These are phyloP conservation scores for Salix arbutifolia DNA, from an alignment of 345 rosid species.

Conservation along the genomic window DNA sequence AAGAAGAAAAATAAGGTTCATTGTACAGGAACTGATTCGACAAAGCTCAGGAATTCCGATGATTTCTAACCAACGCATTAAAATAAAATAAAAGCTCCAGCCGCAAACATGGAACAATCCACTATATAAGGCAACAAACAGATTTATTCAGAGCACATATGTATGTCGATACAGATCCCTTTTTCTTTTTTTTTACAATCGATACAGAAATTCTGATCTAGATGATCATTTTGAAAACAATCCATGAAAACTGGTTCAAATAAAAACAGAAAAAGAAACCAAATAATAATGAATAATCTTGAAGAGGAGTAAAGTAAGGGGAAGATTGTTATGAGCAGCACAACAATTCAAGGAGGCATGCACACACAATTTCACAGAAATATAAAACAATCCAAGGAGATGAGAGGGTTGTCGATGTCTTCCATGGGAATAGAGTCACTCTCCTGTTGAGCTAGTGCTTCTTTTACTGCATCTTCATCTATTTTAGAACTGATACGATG, in stretches of 20 bases:
- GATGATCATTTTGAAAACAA: not conserved
- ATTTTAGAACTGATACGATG: slow-evolving; percentile 55
- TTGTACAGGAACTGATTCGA: too few species aligned
- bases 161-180: not conserved
- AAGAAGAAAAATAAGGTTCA: too few species aligned
- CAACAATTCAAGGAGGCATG: not conserved
- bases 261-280: not conserved
- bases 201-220: not conserved
- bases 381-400: slow-evolving; percentile 89
- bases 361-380: slow-evolving; percentile 46
- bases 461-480: slow-evolving; percentile 37
- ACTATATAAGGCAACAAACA: too few species aligned
- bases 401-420: slow-evolving; percentile 66
- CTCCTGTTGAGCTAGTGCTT: slow-evolving; percentile 33
- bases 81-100: too few species aligned
- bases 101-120: too few species aligned
- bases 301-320: not conserved
- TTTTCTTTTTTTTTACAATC: not conserved
- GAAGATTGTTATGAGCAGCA: slow-evolving; percentile 9
- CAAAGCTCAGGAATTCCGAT: too few species aligned
- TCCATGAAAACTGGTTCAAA: not conserved
- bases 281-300: not conserved
- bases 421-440: slow-evolving; percentile 34
- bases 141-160: too few species aligned
- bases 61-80: too few species aligned